Conservation (phyloP, 352 stramenopile species). For the Pythium sp. region DNA sequence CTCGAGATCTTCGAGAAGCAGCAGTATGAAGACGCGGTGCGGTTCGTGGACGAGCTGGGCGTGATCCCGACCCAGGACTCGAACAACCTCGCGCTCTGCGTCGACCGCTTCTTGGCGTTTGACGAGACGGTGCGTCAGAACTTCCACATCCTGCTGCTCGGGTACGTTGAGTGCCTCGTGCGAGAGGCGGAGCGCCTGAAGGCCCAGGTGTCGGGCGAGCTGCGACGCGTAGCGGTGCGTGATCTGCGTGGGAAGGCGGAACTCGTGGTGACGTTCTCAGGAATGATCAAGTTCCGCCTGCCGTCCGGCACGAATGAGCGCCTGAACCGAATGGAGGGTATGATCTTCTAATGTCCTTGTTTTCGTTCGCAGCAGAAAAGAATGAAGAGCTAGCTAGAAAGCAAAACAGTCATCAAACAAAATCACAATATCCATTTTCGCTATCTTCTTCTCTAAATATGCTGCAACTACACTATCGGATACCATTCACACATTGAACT, state of each 20-base stretch:
- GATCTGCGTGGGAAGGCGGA: conserved; percentile 75
- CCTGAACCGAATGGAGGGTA: conserved; percentile 84
- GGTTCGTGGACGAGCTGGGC: conserved; percentile 78
- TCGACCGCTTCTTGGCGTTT: conserved; percentile 83
- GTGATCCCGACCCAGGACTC: conserved; percentile 65
- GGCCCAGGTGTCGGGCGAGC: conserved; percentile 55
- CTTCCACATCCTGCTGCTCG: conserved; percentile 81
- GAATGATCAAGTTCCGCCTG: conserved; percentile 88
- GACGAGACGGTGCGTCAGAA: conserved; percentile 82
- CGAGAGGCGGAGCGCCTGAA: conserved; percentile 80
- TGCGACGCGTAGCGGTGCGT: conserved; percentile 40
- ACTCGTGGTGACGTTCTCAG: conserved; percentile 80
- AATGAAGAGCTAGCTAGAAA: conserved; percentile 3
- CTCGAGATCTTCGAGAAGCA: conserved; percentile 82
- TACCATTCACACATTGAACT: not conserved
- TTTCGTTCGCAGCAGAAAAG: not conserved
- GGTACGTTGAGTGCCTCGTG: conserved; percentile 87
- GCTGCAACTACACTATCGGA: not conserved
- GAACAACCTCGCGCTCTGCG: conserved; percentile 55
- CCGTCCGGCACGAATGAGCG: conserved; percentile 79
- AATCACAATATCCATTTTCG: conserved; percentile 12
- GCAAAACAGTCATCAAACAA: conserved; percentile 1
- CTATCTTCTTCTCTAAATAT: conserved; percentile 1
- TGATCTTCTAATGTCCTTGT: conserved; percentile 68
- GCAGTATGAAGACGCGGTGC: conserved; percentile 79